phyloP scores from a whole-genome alignment of 2,329 filamentous ascomycete genomes.

The Cercospora sp. region DNA sequence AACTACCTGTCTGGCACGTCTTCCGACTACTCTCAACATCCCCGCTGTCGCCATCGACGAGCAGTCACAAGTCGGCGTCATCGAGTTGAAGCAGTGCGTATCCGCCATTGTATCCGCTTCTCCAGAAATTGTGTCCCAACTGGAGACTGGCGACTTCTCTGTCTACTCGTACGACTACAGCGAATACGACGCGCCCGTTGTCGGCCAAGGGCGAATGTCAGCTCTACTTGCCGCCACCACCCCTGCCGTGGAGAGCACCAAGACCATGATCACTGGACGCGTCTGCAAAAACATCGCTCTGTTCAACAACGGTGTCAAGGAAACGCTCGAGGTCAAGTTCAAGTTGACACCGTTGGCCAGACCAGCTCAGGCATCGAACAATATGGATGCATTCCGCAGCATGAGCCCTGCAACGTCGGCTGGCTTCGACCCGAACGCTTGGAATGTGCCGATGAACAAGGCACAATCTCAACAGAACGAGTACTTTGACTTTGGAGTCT shows the following conservation, averaged over 20 bases:
- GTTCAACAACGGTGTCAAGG: slow-evolving; percentile 77
- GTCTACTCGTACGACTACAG: slow-evolving; percentile 97
- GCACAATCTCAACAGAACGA: slow-evolving; percentile 43
- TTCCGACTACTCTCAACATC: slow-evolving; percentile 75
- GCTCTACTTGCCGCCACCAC: slow-evolving; percentile 69
- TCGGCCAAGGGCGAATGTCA: slow-evolving; percentile 94
- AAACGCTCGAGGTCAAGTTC: slow-evolving; percentile 90
- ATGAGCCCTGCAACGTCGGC: slow-evolving; percentile 58
- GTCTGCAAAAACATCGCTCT: slow-evolving; percentile 84
- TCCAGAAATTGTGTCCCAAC: slow-evolving; percentile 76
- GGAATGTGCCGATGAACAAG: slow-evolving; percentile 65
- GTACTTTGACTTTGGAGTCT: slow-evolving; percentile 32
- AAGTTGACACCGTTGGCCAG: slow-evolving; percentile 77
- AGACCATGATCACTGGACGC: slow-evolving; percentile 79
- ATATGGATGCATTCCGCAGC: slow-evolving; percentile 60
- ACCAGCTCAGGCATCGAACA: slow-evolving; percentile 59
- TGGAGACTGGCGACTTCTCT: slow-evolving; percentile 77
- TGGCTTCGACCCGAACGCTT: slow-evolving; percentile 70
- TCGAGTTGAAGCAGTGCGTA: slow-evolving; percentile 84
- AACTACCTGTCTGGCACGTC: slow-evolving; percentile 84
- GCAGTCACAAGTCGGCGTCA: slow-evolving; percentile 75
- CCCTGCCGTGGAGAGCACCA: slow-evolving; percentile 60
- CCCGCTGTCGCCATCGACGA: slow-evolving; percentile 82
- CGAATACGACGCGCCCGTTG: slow-evolving; percentile 86
- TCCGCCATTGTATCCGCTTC: slow-evolving; percentile 77